Evolutionary conservation across 257 asterid genomes (phyloP).

Genomic region (Craterostigma plantagineum): DNA sequence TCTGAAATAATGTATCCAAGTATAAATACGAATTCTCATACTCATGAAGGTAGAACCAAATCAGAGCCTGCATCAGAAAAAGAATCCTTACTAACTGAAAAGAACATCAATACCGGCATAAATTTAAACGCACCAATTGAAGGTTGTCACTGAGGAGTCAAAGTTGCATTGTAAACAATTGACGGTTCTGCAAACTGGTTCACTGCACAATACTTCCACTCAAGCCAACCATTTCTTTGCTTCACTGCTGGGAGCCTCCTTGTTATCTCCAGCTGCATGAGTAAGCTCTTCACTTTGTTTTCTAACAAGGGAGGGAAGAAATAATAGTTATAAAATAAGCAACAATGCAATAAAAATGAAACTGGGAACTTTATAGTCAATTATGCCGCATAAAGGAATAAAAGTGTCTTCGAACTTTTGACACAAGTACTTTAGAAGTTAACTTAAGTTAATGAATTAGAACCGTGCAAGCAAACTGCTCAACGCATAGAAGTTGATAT

Average conservation of each 20-base stretch:
- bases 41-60: slow-evolving; percentile 86
- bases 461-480: too few species aligned
- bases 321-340: not conserved
- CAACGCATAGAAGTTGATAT: too few species aligned
- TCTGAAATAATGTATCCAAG: slow-evolving; percentile 65
- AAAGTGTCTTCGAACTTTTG: not conserved
- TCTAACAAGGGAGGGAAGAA: slow-evolving; percentile 17
- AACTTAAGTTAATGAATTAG: too few species aligned
- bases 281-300: slow-evolving; percentile 45
- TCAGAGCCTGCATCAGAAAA: slow-evolving; percentile 54
- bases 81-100: slow-evolving; percentile 7
- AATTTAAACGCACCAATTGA: slow-evolving; percentile 39
- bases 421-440: not conserved
- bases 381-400: not conserved
- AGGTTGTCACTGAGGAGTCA: slow-evolving; percentile 45
- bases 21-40: slow-evolving; percentile 51
- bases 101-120: not conserved
- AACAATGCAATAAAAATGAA: not conserved
- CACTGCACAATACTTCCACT: slow-evolving; percentile 20
- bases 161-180: slow-evolving; percentile 24
- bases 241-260: slow-evolving; percentile 26
- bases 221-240: slow-evolving; percentile 22
- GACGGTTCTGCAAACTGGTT: slow-evolving; percentile 28
- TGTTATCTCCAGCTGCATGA: slow-evolving; percentile 31
- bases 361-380: too few species aligned